A percentile compares a stretch with the other conserved stretches of the same genome.
These are phyloP conservation scores for Ophiocytium majus DNA, from an alignment of 352 stramenopile species.

Conservation along the genomic window DNA sequence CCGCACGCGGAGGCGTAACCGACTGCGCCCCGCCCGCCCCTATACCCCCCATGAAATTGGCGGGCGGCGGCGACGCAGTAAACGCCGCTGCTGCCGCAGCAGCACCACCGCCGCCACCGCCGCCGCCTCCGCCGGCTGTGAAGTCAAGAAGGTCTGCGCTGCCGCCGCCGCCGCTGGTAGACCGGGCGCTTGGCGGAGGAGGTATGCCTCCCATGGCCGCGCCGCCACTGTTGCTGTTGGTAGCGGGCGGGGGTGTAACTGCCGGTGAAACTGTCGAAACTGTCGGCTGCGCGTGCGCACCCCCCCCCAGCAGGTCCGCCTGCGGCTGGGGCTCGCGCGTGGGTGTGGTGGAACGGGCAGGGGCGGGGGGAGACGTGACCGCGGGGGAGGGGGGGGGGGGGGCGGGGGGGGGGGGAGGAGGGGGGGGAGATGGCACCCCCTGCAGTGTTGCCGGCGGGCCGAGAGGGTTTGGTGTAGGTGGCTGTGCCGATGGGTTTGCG, in stretches of 20 bases:
- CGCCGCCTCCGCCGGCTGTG: slow-evolving; percentile 19
- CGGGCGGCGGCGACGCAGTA: background rate
- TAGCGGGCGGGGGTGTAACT: too few relatives aligned
- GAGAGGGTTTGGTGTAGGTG: background rate
- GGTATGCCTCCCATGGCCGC: too few relatives aligned
- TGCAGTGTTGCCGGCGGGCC: too few relatives aligned
- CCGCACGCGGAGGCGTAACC: background rate
- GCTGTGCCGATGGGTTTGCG: slow-evolving; percentile 27
- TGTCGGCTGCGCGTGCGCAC: too few relatives aligned
- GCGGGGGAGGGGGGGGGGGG: too few relatives aligned
- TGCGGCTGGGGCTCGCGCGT: background rate
- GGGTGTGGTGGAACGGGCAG: too few relatives aligned
- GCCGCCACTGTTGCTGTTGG: too few relatives aligned
- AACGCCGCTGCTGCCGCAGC: slow-evolving; percentile 10
- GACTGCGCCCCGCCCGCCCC: slow-evolving; percentile 14
- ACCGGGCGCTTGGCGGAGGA: background rate
- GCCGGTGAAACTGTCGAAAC: too few relatives aligned
- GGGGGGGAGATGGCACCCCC: too few relatives aligned
- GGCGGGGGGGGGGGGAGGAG: too few relatives aligned
- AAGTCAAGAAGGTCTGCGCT: slow-evolving; percentile 47
- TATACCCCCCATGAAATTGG: background rate
- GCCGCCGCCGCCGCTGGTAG: background rate
- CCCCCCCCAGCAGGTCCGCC: background rate
- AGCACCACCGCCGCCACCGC: background rate
- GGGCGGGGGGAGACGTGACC: too few relatives aligned